phyloP scores from a whole-genome alignment of 257 asterid species.

The Ballota nigra region DNA sequence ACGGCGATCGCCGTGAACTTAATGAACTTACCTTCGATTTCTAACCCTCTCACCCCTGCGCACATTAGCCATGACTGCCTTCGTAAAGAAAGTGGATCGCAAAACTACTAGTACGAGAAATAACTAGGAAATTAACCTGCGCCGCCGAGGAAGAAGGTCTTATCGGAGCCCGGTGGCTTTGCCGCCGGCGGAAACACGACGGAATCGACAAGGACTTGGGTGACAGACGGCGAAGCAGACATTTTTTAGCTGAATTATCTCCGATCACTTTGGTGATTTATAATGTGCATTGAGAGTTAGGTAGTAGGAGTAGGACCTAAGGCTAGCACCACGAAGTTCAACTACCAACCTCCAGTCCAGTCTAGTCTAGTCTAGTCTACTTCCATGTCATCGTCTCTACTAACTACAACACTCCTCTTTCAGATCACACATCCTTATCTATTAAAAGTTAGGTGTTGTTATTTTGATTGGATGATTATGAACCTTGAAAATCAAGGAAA shows the following conservation, averaged over 20 bases:
- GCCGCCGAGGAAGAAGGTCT: conserved; percentile 73
- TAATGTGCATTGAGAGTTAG: background rate
- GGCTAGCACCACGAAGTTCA: background rate
- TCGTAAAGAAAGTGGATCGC: no score
- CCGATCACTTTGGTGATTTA: background rate
- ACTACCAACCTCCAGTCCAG: background rate
- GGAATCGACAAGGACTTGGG: conserved; percentile 53
- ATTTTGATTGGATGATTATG: no score
- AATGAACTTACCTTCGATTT: conserved; percentile 61
- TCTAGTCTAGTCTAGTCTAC: no score
- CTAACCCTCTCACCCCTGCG: conserved; percentile 73
- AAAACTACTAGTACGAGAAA: background rate
- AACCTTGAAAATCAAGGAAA: no score
- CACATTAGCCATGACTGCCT: conserved; percentile 23
- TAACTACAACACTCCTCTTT: no score
- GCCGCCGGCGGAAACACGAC: conserved; percentile 52
- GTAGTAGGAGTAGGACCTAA: background rate
- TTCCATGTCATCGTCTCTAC: no score
- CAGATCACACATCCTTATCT: no score
- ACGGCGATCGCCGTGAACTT: conserved; percentile 84
- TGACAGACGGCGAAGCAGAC: conserved; percentile 30
- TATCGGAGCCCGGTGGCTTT: conserved; percentile 60
- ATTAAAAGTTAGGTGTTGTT: no score
- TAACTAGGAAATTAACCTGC: conserved; percentile 49
- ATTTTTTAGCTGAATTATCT: background rate